These are phyloP conservation scores for Pestalotiopsis sp. DNA, from an alignment of 2,329 filamentous ascomycete genomes.

Conservation along the genomic window DNA sequence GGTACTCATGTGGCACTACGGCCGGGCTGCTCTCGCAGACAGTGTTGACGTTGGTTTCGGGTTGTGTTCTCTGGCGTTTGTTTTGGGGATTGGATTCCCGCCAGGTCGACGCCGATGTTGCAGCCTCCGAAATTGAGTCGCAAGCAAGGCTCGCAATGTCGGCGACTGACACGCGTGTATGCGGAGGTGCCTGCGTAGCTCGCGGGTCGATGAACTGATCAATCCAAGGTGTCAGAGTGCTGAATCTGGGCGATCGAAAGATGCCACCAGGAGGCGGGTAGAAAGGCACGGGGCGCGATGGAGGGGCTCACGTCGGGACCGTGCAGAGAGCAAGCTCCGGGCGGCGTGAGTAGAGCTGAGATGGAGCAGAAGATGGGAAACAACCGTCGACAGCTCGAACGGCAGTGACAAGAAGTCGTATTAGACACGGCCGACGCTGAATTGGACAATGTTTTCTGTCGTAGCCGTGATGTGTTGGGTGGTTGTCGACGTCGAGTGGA, in stretches of 20 bases:
- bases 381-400: neutral
- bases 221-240: neutral
- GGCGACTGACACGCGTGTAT: neutral
- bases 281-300: neutral
- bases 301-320: neutral
- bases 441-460: conserved; percentile 12
- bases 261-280: conserved; percentile 5
- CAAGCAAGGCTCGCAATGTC: neutral
- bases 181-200: neutral
- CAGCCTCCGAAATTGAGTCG: neutral
- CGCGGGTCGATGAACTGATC: neutral
- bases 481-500: conserved; percentile 7
- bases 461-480: conserved; percentile 8
- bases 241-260: neutral
- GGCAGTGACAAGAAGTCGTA: neutral
- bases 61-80: neutral
- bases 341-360: neutral
- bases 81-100: neutral
- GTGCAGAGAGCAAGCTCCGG: neutral
- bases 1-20: conserved; percentile 9
- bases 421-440: conserved; percentile 3
- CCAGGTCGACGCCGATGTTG: neutral
- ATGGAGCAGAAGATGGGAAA: neutral
- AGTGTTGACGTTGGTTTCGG: neutral
- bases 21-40: conserved; percentile 3